Evolutionary conservation across 768 basidiomycete genomes (phyloP).

Genomic region (Mycena belliarum): DNA sequence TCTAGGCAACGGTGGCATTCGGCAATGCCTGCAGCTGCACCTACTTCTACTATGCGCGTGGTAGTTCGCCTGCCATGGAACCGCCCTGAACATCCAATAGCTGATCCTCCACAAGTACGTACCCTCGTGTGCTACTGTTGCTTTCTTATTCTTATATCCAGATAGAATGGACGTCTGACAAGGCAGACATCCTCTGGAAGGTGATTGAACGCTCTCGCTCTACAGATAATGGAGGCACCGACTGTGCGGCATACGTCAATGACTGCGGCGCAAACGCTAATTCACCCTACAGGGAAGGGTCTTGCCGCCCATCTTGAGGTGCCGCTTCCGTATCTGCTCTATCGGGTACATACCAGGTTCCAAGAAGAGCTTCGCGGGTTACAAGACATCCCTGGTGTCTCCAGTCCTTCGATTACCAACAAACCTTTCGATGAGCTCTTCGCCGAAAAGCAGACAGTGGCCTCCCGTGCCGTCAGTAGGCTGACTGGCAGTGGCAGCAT

Average conservation of each 20-base stretch:
- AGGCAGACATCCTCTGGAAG: conserved; percentile 86
- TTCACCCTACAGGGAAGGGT: conserved; percentile 65
- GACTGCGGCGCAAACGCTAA: conserved; percentile 1
- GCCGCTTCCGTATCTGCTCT: conserved; percentile 82
- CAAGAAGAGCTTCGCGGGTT: conserved; percentile 83
- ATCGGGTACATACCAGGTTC: conserved; percentile 80
- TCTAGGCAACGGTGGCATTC: too few relatives aligned
- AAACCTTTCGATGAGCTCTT: conserved; percentile 29
- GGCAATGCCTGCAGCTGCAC: conserved; percentile 34
- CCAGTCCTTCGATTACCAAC: conserved; percentile 46
- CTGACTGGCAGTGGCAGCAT: conserved; percentile 37
- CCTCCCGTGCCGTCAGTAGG: conserved; percentile 31
- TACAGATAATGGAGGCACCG: conserved; percentile 70
- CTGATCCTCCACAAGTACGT: conserved; percentile 72
- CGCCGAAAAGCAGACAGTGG: conserved; percentile 31
- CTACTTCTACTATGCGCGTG: conserved; percentile 55
- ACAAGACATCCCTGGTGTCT: conserved; percentile 66
- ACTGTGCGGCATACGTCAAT: conserved; percentile 58
- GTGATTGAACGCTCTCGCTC: conserved; percentile 79
- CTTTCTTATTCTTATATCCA: conserved; percentile 31
- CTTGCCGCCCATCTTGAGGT: conserved; percentile 79
- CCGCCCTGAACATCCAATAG: conserved; percentile 65
- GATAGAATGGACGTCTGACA: conserved; percentile 86
- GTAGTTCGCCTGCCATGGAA: conserved; percentile 80
- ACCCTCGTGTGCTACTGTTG: neutral